phyloP scores from a whole-genome alignment of 768 basidiomycete genomes.

The Clitopilus passeckerianus region DNA sequence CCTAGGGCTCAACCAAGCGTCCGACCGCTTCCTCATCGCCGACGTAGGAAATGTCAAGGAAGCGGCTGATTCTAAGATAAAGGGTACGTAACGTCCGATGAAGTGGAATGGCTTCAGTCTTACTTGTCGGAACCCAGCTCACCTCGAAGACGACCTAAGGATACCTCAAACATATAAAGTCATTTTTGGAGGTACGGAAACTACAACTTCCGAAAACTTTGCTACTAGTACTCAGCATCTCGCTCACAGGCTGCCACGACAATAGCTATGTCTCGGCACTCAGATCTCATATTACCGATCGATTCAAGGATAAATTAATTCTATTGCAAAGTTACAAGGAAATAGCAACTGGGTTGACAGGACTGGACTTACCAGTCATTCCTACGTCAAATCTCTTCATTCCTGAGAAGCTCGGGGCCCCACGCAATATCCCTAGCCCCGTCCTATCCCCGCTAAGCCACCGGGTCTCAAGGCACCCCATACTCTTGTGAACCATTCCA shows the following conservation, averaged over 20 bases:
- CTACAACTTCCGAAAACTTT: neutral
- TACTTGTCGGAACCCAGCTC: neutral
- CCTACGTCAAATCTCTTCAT: slow-evolving; percentile 58
- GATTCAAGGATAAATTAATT: slow-evolving; percentile 47
- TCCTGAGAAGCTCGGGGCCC: slow-evolving; percentile 37
- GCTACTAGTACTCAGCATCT: neutral
- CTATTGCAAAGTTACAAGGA: slow-evolving; percentile 61
- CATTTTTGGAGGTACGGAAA: neutral
- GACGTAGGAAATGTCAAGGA: slow-evolving; percentile 72
- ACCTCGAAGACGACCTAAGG: neutral
- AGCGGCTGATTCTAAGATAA: slow-evolving; percentile 72
- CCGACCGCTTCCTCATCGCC: slow-evolving; percentile 61
- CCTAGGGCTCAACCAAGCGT: slow-evolving; percentile 65
- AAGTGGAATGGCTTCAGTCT: neutral
- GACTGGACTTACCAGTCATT: slow-evolving; percentile 51
- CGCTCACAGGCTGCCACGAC: slow-evolving; percentile 58
- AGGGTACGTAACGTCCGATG: slow-evolving; percentile 39
- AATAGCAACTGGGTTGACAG: slow-evolving; percentile 52
- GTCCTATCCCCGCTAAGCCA: slow-evolving; percentile 12
- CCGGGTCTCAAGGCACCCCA: neutral
- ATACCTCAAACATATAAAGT: neutral
- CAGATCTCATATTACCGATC: slow-evolving; percentile 59
- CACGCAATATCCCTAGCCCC: neutral
- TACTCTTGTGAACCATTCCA: neutral
- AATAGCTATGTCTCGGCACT: slow-evolving; percentile 65